Base-by-base conservation (phyloP, 495 filamentous ascomycete species). In the Penicillium argentinense region DNA sequence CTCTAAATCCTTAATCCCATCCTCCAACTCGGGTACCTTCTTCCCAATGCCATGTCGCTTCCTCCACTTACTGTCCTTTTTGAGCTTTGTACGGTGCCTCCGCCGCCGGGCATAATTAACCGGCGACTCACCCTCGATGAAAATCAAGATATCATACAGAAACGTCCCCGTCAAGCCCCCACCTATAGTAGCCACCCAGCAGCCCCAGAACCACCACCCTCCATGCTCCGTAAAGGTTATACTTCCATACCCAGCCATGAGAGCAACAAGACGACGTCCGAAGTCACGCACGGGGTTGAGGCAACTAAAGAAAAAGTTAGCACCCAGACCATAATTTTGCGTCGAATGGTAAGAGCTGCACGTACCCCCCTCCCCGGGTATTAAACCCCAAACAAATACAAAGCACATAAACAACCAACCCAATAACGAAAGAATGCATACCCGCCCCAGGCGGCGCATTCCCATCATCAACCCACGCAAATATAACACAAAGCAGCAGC, bases 161-260 rank as follows among this genome's bases (percentile, higher is more conserved):
- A 17, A 21, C 4, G 50, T 50, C 3, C 54, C 57, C 13, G 49
- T 21, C 19, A 51, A 17, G 13, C 38, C 30, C 9, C 57, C 54
- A 40, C 47, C 47, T 25, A 61, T 57, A 21, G 51, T 53, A 9
- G 57, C 57, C 4, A 51, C 29, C 57, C 57, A 61, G 11, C 49
- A 38, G 7, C 57, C 57, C 54, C 54, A 61, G 11, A 61, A 29
- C 57, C 54, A 61, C 56, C 56, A 60, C 3, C 48, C 56, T 24
- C 49, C 28, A 26, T 27, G 34, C 17, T 33, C 27, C 18, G 45
- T 27, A 33, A 44, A 42, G n/a, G 42, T 23, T 0, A 17, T 18
- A 13, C 42, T 29, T 6, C 57, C 57, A 39, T 53, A 60, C 9
- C 57, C 57, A 17, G 50, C 57, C 54, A 60, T 60, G 2, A 60